Conservation (phyloP, 1,139 yeast species). For the Blastobotrys indianensis region DNA sequence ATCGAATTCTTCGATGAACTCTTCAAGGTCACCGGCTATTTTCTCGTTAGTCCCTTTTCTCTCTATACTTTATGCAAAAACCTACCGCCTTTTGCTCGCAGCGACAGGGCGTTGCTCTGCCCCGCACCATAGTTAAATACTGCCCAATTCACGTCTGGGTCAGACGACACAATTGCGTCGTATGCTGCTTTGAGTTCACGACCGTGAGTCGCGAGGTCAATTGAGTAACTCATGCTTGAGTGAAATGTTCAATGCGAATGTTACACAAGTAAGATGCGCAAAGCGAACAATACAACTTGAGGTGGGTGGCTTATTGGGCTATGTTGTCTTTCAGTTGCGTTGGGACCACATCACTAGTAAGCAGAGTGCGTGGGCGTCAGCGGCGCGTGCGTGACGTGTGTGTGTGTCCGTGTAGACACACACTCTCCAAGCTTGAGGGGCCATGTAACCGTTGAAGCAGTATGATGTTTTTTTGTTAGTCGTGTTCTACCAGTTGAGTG, state of each 20-base stretch:
- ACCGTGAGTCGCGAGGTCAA: constrained; percentile 36
- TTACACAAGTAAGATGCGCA: not conserved
- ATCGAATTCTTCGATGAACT: constrained; percentile 73
- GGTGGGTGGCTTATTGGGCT: too few relatives aligned
- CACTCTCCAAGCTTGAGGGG: too few relatives aligned
- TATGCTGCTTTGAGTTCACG: constrained; percentile 36
- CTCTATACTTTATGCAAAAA: constrained; percentile 4
- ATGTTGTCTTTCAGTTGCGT: too few relatives aligned
- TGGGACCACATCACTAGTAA: too few relatives aligned
- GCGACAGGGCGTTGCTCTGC: constrained; percentile 31
- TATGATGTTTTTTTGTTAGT: too few relatives aligned
- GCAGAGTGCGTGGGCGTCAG: too few relatives aligned
- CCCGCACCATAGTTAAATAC: constrained; percentile 39
- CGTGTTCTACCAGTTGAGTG: too few relatives aligned
- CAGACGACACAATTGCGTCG: constrained; percentile 39
- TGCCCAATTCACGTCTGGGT: constrained; percentile 39
- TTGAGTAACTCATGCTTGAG: constrained; percentile 28
- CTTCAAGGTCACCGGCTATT: constrained; percentile 55
- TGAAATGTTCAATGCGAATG: not conserved
- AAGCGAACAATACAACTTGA: too few relatives aligned
- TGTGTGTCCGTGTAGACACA: too few relatives aligned
- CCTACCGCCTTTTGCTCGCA: constrained; percentile 32
- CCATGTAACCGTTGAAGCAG: too few relatives aligned
- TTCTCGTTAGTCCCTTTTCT: not conserved
- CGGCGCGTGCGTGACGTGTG: too few relatives aligned